Conservation (phyloP, 108 stramenopile genomes). For the Mediolabrus comicus region DNA sequence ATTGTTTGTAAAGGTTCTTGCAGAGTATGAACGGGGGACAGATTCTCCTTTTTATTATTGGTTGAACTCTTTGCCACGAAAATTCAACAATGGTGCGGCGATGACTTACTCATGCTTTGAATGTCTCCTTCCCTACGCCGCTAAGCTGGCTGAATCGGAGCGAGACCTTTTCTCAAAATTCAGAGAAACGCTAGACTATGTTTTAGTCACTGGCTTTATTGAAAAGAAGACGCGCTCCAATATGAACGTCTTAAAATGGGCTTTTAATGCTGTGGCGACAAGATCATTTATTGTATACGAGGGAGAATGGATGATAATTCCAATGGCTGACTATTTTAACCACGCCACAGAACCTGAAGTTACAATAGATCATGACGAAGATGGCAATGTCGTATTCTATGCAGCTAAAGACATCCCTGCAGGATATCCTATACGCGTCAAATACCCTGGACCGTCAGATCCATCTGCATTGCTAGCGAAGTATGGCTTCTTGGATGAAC, state of each 20-base stretch:
- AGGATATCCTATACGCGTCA: slow-evolving; percentile 53
- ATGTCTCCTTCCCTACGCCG: slow-evolving; percentile 15
- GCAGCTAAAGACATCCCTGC: slow-evolving; percentile 50
- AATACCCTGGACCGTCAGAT: slow-evolving; percentile 48
- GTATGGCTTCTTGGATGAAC: slow-evolving; percentile 70
- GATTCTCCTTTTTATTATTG: slow-evolving; percentile 11
- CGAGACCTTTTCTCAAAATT: slow-evolving; percentile 1
- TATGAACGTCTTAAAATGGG: slow-evolving; percentile 26
- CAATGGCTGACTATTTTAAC: slow-evolving; percentile 66
- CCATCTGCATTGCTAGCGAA: slow-evolving; percentile 59
- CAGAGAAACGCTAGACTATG: background rate
- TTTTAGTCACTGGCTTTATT: background rate
- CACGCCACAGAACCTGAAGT: slow-evolving; percentile 46
- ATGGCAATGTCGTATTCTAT: slow-evolving; percentile 55
- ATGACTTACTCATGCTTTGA: slow-evolving; percentile 28
- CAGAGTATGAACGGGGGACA: slow-evolving; percentile 13
- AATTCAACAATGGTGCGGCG: slow-evolving; percentile 12
- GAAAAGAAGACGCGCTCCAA: slow-evolving; percentile 10
- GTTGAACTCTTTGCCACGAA: slow-evolving; percentile 20
- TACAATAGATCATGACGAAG: slow-evolving; percentile 48
- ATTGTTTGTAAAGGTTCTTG: slow-evolving; percentile 19
- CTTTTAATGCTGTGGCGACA: slow-evolving; percentile 19
- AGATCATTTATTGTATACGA: slow-evolving; percentile 18
- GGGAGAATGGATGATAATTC: slow-evolving; percentile 48
- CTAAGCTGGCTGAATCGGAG: slow-evolving; percentile 3